Base-by-base conservation (phyloP, 2,329 filamentous ascomycete species). In the Cadophora sp. region DNA sequence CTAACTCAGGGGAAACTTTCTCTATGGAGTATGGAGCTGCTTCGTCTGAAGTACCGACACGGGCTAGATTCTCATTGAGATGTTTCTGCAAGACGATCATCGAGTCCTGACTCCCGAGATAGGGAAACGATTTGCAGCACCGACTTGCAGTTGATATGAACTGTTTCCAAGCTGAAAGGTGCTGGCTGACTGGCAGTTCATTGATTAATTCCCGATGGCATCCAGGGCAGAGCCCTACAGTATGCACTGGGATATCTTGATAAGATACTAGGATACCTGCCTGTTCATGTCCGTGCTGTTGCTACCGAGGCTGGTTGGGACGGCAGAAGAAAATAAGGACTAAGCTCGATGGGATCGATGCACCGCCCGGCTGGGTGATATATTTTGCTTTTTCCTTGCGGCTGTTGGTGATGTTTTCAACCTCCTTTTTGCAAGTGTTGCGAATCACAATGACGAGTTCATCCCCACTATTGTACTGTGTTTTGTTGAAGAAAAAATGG, bases 171-270 rank as follows among this genome's bases (percentile, higher is more conserved):
- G 27, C 27, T 30, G 50, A 53, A 53, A 53, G 50, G 50, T 24
- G 50, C 50, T 33, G 11, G 36, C 36, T 30, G 27, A 30, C 36
- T 39, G 50, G 24, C 27, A 18, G 24, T 51, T 53, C 50, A 33
- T n/a, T 30, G 33, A 53, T 53, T 53, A 53, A 27, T 41, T 64
- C 66, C 43, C 41, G 36, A 47, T 16, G 36, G 8, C 36, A 39
- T 39, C 36, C 36, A 39, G 36, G 45, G 39, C 43, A 43, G 50
- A 41, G 36, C 53, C 55, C 53, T 68, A 70, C 47, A 64, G n/a
- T n/a, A n/a, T n/a, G 62, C 30, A 43, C 61, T 47, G 59, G 68
- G 65, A 59, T 67, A 13, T 13, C 13, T 22, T n/a, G 68, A 65
- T 70, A 70, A 68, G 66, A 62, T 53, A 33, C 45, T 22, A 62